Base-by-base conservation (phyloP, 2,329 filamentous ascomycete genomes). In the Aspergillus sp. region DNA sequence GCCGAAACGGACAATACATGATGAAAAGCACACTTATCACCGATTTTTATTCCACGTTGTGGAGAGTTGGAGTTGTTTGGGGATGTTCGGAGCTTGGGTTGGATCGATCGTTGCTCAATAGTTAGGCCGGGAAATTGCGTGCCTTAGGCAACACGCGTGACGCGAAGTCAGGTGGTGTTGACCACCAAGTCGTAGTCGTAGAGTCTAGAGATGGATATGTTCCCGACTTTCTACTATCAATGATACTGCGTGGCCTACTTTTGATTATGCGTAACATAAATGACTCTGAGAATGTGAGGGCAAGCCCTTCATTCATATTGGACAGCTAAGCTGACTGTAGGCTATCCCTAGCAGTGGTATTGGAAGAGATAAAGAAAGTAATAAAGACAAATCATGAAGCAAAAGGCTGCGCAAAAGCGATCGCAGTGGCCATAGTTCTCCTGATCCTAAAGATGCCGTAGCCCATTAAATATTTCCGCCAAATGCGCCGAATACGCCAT, bases 81-180 rank as follows among this genome's bases (percentile, higher is more conserved):
- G 60, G 54, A 59, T 61, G 55, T 64, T 64, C 59, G 65, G 59
- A 58, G 59, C 62, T 55, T 58, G 61, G 14, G 57, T 61, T 17
- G 43, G 19, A 44, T 41, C 33, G 55, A 19, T 45, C 21, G 17
- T 52, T 45, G 48, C 15, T 31, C 33, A 21, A 25, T 25, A 25
- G 2, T 48, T 25, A 6, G 52, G 55, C 60, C 55, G 14, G 59
- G 59, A 61, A 49, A 56, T 63, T 55, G 55, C 25, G 6, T 59
- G 67, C 66, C 69, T 70, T 58, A 72, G 70, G 67, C 68, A 62
- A 55, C 55, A 66, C 60, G 61, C 67, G 64, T 63, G 65, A 72
- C 68, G 67, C 68, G 66, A 67, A 64, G 65, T 70, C 66, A 70
- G 64, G 67, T 71, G 69, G 66, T 48, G 7, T 31, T 12, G 12